Percentiles rank a stretch among this genome's conserved stretches.
phyloP scores from a whole-genome alignment of 345 rosid genomes.

The Balakata baccata region DNA sequence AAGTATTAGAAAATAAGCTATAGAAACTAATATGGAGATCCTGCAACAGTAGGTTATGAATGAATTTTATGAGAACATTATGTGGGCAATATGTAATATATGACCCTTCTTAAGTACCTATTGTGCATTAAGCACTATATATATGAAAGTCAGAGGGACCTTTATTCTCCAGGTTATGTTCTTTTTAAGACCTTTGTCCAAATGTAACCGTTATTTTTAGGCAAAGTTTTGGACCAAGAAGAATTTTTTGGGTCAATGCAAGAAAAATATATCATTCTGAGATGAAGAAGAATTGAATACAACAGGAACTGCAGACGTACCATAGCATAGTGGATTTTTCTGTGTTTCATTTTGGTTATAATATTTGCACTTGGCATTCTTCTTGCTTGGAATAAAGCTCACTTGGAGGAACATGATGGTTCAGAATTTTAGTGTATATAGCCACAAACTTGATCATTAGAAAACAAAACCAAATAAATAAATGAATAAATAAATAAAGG shows the following conservation, averaged over 20 bases:
- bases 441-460: background rate
- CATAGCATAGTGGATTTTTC: background rate
- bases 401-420: conserved; percentile 12
- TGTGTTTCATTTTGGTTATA: background rate
- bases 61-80: background rate
- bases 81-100: background rate
- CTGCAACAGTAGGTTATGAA: background rate
- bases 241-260: background rate
- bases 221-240: background rate
- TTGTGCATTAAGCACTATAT: background rate
- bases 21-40: too few species aligned
- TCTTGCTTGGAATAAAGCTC: background rate
- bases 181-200: background rate
- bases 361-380: conserved; percentile 13
- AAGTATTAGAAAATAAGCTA: background rate
- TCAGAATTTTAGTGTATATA: background rate
- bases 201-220: background rate
- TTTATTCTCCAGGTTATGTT: too few species aligned
- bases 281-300: too few species aligned
- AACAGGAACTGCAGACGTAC: background rate
- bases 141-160: background rate
- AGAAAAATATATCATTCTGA: background rate
- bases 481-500: too few species aligned
- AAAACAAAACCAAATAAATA: background rate
- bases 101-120: background rate